Percentiles rank a stretch among this genome's conserved stretches.
phyloP scores from a whole-genome alignment of 768 basidiomycete genomes.

The Auriscalpium microsporum region DNA sequence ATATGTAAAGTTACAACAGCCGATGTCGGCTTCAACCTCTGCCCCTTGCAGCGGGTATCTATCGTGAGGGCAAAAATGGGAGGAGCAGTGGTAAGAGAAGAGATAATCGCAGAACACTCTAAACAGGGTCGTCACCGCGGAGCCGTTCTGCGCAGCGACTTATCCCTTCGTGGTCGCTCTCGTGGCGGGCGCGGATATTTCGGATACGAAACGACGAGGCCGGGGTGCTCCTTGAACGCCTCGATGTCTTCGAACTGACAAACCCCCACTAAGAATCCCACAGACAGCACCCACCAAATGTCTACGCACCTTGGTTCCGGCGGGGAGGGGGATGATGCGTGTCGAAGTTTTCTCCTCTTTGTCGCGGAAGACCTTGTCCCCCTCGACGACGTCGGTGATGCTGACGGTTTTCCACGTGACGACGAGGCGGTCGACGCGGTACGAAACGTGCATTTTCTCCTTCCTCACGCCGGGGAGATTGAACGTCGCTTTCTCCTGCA shows the following conservation, averaged over 20 bases:
- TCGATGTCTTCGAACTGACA: neutral
- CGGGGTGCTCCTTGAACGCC: neutral
- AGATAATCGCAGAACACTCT: neutral
- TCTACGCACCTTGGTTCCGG: constrained; percentile 55
- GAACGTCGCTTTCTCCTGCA: constrained; percentile 57
- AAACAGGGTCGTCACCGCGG: neutral
- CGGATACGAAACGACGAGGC: neutral
- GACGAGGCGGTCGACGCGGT: constrained; percentile 49
- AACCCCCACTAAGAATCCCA: neutral
- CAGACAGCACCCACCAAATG: neutral
- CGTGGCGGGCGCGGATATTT: neutral
- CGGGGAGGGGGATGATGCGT: constrained; percentile 62
- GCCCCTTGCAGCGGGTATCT: neutral
- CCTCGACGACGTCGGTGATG: constrained; percentile 53
- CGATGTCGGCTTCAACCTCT: neutral
- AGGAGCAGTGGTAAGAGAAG: neutral
- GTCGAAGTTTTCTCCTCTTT: constrained; percentile 54
- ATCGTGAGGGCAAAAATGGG: neutral
- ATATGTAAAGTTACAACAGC: neutral
- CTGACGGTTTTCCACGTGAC: constrained; percentile 60
- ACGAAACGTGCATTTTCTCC: constrained; percentile 70
- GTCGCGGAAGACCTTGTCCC: constrained; percentile 53
- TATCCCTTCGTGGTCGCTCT: neutral
- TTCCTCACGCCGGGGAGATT: constrained; percentile 63
- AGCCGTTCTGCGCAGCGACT: neutral